Evolutionary conservation across 2,329 filamentous ascomycete species (phyloP).

Genomic region (Colletotrichum filicis): DNA sequence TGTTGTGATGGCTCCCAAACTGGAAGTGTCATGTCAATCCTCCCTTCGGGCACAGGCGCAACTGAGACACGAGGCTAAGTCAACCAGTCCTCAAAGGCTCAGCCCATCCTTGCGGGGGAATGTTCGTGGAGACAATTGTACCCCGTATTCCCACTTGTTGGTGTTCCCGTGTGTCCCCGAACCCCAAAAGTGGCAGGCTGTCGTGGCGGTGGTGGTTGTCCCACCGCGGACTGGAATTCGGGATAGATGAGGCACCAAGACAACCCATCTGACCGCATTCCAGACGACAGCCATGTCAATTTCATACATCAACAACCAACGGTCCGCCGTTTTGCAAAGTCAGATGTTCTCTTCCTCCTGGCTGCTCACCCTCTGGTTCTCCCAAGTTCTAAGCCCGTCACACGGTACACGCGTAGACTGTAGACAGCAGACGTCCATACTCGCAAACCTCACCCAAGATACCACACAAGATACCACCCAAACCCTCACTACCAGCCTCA

Average conservation of each 20-base stretch:
- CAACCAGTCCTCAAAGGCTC: neutral
- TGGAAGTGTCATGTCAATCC: neutral
- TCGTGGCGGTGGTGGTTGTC: neutral
- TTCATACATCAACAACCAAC: conserved; percentile 3
- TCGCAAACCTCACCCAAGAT: neutral
- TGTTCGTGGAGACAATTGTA: neutral
- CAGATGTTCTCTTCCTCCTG: neutral
- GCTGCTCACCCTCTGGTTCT: neutral
- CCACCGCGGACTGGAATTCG: conserved; percentile 15
- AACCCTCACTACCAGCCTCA: neutral
- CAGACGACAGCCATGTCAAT: neutral
- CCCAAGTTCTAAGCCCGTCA: no score
- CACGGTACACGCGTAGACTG: no score
- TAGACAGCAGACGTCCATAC: no score
- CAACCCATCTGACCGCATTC: conserved; percentile 18
- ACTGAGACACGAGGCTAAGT: conserved; percentile 1
- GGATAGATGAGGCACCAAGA: conserved; percentile 15
- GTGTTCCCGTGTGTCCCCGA: neutral
- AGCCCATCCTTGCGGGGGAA: neutral
- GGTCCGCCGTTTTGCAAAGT: neutral
- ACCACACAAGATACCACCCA: neutral
- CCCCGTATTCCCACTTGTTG: neutral
- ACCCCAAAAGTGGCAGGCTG: neutral
- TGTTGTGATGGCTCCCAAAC: neutral
- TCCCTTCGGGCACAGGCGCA: neutral